Percentiles rank a stretch among this genome's conserved stretches.
These are phyloP conservation scores for Hymenoscyphus occultus DNA, from an alignment of 2,329 filamentous ascomycete genomes.

Conservation along the genomic window DNA sequence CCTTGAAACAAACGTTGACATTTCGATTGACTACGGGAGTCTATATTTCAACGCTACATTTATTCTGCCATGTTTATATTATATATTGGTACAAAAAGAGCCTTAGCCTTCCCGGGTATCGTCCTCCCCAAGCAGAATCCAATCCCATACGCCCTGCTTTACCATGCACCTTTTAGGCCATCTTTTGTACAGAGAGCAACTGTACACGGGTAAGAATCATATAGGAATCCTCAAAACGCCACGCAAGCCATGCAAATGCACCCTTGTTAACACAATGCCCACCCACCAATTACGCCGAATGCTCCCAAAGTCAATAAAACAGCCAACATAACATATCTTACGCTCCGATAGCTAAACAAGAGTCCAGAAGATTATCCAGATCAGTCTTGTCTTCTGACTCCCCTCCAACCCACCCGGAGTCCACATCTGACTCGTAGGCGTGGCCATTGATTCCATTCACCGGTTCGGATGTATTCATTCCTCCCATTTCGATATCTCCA, in stretches of 20 bases:
- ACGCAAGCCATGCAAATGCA: conserved; percentile 26
- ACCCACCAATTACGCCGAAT: conserved; percentile 22
- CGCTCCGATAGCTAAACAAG: conserved; percentile 35
- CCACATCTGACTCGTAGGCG: conserved; percentile 52
- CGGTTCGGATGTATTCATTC: conserved; percentile 38
- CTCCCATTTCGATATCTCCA: conserved; percentile 37
- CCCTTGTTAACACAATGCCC: conserved; percentile 16
- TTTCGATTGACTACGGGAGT: no score
- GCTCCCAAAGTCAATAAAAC: conserved; percentile 14
- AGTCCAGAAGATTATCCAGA: conserved; percentile 52
- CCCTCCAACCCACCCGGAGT: conserved; percentile 62
- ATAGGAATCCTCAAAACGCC: conserved; percentile 13
- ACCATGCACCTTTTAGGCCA: conserved; percentile 13
- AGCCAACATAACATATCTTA: conserved; percentile 15
- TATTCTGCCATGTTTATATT: not conserved
- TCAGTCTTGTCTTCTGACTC: conserved; percentile 49
- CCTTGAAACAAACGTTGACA: no score
- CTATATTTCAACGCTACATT: no score
- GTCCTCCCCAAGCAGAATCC: conserved; percentile 24
- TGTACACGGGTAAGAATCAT: conserved; percentile 15
- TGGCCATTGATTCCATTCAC: conserved; percentile 52
- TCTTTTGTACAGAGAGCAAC: conserved; percentile 24
- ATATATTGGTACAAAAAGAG: not conserved
- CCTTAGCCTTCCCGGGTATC: conserved; percentile 28
- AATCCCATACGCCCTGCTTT: conserved; percentile 20